Evolutionary conservation across 2,329 filamentous ascomycete species (phyloP), one percentile per base, ranked within the genome.

Genomic region (Colletotrichum sp.): DNA sequence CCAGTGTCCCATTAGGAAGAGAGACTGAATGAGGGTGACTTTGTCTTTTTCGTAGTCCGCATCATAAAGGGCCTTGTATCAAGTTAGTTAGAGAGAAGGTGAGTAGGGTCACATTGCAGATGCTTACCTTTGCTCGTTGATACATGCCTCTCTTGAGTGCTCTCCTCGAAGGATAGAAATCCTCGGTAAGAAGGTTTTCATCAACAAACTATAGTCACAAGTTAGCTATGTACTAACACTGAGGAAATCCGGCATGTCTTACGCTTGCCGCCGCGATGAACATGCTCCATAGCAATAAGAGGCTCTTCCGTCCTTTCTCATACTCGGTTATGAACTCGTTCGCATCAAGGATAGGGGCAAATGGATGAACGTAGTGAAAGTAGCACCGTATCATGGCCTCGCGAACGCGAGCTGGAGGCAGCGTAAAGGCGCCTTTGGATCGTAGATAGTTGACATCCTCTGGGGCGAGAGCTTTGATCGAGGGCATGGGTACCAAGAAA

Each of bases 1-100:
- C 82, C 84, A 88, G 69, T 85, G 86, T 9, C 83, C 83, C 67
- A 88, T 79, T 1, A 88, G 75, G 2, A 88, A 80, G 9, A 85
- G 82, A 0, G 86, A 82, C 77, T 87, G 86, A 18, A 88, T 83
- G 4, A 87, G 80, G 21, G 77, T 79, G 12, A 85, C 80, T 65
- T 87, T 86, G 43, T 86, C 83, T 3, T 79, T 81, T 59, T 86
- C 83, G 4, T 82, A 82, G 30, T 83, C 82, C 10, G 83, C 71
- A 13, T 74, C 67, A 24, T 74, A 74, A 7, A 74, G 52, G n/a
- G 71, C 71, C 67, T 71, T 10, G 4, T 8, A 2, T 6, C 3
- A 16, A 8, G 16, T 68, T 8, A 8, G 16, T 68, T 8, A 68
- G 28, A 26, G 10, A 12, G 10, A 2, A 30, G 21, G 9, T 63